Evolutionary conservation across 129 eudicot species (phyloP), one percentile per base, ranked within the genome.

Genomic region (Erigeron canadensis): DNA sequence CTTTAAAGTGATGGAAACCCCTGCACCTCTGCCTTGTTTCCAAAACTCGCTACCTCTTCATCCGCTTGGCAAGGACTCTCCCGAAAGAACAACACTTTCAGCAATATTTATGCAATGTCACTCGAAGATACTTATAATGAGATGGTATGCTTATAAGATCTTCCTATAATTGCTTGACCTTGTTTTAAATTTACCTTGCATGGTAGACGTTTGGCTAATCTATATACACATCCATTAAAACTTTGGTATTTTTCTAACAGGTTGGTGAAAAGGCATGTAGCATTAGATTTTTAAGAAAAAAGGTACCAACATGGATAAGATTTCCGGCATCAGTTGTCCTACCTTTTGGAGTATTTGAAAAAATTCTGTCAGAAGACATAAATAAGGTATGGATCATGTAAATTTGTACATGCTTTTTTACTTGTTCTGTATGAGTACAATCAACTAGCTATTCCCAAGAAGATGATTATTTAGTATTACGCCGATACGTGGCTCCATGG

Each of bases 261-360:
- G 77, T 84, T 72, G 87, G 87, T 63, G 84, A 82, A 68, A 84
- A 84, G 83, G 68, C 87, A 17, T 47, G 79, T 77, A 80, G 71
- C 79, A 80, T 84, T 70, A 80, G 57, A 76, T 80, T 80, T 67
- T 84, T 84, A 75, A 67, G 67, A 47, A 79, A 75, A 65, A 66
- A 68, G 84, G 63, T 69, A 72, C 87, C 87, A 28, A 46, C 48
- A 7, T 84, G 82, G 80, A 80, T 84, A 64, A 76, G 62, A 80
- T 59, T 84, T 72, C 87, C 87, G 8, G 72, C 75, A 65, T 80
- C 87, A 55, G 16, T 84, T 68, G 82, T 82, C 80, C 23, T 84
- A 41, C 80, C 87, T 54, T 73, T 80, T 65, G 87, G 84, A 39
- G 87, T 77, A 21, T 84, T 84, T 69, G 87, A 84, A 54, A 73